Evolutionary conservation across 169 alveolate genomes (phyloP).

Genomic region (Plasmodium relictum): DNA sequence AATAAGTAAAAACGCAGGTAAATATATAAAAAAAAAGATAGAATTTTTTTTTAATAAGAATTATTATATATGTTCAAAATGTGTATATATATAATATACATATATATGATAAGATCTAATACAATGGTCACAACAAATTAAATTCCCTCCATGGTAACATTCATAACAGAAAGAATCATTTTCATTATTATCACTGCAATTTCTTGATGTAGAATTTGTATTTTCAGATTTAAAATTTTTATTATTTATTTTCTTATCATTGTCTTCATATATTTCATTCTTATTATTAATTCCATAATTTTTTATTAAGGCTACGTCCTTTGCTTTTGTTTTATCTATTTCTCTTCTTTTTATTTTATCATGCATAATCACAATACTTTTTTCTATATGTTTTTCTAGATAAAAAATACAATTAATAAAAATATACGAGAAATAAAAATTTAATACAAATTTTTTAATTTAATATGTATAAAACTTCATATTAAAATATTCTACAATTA

Average conservation of each 20-base stretch:
- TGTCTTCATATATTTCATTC: conserved; percentile 23
- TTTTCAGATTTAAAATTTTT: conserved; percentile 31
- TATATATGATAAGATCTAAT: conserved; percentile 81
- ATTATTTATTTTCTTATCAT: conserved; percentile 36
- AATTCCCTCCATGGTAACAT: conserved; percentile 85
- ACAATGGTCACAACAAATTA: conserved; percentile 84
- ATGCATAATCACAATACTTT: conserved; percentile 24
- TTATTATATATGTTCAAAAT: background rate
- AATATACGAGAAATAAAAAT: no score
- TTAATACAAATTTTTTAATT: no score
- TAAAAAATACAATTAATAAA: no score
- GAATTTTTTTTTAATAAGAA: background rate
- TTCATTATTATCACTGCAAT: conserved; percentile 10
- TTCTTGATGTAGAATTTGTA: conserved; percentile 15
- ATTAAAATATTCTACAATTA: no score
- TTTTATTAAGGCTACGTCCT: conserved; percentile 17
- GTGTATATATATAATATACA: conserved; percentile 12
- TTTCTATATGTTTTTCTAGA: conserved; percentile 25
- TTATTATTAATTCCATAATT: conserved; percentile 19
- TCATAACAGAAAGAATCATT: conserved; percentile 63
- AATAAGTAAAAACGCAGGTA: background rate
- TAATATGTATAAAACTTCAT: no score
- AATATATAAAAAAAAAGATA: background rate
- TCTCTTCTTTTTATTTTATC: conserved; percentile 54
- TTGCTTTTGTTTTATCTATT: conserved; percentile 44